Evolutionary conservation across 192 early-diverging fungal genomes (phyloP), one percentile per base, ranked within the genome.

Genomic region (Coemansia sp.): DNA sequence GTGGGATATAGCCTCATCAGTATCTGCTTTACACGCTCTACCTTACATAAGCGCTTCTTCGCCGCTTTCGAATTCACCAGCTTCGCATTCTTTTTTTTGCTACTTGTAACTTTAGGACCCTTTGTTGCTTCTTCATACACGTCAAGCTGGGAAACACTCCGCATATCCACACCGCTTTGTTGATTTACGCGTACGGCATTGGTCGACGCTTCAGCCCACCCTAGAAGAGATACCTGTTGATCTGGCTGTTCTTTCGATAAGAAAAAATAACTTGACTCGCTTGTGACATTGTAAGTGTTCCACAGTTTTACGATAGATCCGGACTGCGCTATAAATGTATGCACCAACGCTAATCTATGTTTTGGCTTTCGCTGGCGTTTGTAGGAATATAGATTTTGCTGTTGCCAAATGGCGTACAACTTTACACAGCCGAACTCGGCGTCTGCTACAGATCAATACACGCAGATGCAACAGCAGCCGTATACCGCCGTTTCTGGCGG

Each of bases 351-450:
- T 17, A 45, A 45, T 45, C 0, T 45, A 3, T 45, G 13, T 13
- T 1, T 13, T 45, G 4, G 42, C n/a, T 45, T 13, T 45, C 38
- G 38, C 38, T 6, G 1, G 38, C 11, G 38, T 40, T 40, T 1
- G 3, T 29, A 40, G 13, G 42, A 45, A 17, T 13, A 4, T 45
- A 45, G 42, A 17, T 5, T 5, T 17, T 45, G 15, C 22, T 52
- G 10, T 52, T 52, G 49, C 7, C 49, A 17, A 34, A 69, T 69
- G 67, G 52, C 67, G 10, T 63, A 63, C 52, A 46, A 58, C 29
- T 61, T 45, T n/a, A 58, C 53, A 32, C 67, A 69, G 23, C 32
- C 33, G 46, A 46, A 36, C 23, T 14, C 49, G 1, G 20, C 55
- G 60, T 54, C 36, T 58, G 43, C 43, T 32, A 43, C 42, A 20